Percentiles rank a stretch among this genome's conserved stretches.
phyloP scores from a whole-genome alignment of 129 eudicot genomes.

The Centella asiatica region DNA sequence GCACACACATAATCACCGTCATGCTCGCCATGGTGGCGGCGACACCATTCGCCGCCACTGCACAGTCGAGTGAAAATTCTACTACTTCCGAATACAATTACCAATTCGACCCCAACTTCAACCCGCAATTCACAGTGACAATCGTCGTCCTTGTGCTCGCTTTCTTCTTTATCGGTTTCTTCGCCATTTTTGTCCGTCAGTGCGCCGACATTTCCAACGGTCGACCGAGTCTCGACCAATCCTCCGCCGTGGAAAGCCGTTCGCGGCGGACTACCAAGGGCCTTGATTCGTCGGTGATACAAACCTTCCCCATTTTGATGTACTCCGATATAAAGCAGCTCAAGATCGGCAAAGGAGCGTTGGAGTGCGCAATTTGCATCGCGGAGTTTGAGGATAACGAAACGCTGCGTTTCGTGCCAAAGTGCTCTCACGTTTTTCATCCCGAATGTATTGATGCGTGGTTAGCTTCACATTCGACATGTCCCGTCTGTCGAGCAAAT shows the following conservation, averaged over 20 bases:
- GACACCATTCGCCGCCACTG: constrained; percentile 12
- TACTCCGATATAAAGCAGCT: constrained; percentile 37
- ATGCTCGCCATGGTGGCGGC: not conserved
- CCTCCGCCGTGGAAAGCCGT: not conserved
- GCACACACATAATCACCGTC: too few species aligned
- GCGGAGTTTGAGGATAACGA: constrained; percentile 34
- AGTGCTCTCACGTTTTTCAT: constrained; percentile 51
- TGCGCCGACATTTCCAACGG: not conserved
- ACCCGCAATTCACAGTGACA: constrained; percentile 20
- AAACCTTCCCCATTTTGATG: constrained; percentile 32
- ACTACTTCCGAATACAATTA: constrained; percentile 15
- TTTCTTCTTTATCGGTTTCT: constrained; percentile 24
- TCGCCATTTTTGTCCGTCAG: constrained; percentile 32
- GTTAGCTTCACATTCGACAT: constrained; percentile 48
- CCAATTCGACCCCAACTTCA: constrained; percentile 8
- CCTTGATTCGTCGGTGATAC: constrained; percentile 21
- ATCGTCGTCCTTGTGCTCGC: constrained; percentile 17
- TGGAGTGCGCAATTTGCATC: constrained; percentile 50
- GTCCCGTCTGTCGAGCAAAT: constrained; percentile 57
- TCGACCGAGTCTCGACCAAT: not conserved
- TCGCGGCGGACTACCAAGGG: constrained; percentile 16
- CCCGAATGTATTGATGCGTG: constrained; percentile 47
- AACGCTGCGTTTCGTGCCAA: constrained; percentile 32
- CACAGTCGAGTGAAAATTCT: not conserved
- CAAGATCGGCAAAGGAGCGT: constrained; percentile 28